Base-by-base conservation (phyloP, 352 stramenopile species). In the Stramenopiles sp. region DNA sequence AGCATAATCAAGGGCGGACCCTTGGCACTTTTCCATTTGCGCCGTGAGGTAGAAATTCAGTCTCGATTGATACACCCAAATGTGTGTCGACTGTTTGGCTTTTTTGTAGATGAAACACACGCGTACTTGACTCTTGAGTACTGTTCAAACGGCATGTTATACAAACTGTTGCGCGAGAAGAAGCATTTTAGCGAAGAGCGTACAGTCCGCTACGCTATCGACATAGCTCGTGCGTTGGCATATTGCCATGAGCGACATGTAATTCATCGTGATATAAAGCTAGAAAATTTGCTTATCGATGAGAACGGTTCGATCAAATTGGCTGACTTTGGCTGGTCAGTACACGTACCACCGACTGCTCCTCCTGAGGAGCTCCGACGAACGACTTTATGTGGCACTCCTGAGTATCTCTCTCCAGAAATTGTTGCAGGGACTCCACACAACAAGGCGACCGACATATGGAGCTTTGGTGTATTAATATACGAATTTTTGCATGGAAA, bases 121-220 rank as follows among this genome's bases (percentile, higher is more conserved):
- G 97, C 99, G 81, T 99, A 99, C 86, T 87, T 99, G 0, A 99
- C 99, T 86, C 93, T 99, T 8, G 97, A 99, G 87, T 99, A 97
- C 85, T 94, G 93, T 76, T 93, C 95, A 0, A 91, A 96, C 80
- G 97, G 97, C 30, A 95, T 99, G 84, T 87, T 99, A 32, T 99
- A 99, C 91, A 98, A 99, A 86, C 91, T 95, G 71, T 89, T 99
- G n/a, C 71, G 31, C 71, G 71, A 33, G 14, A 78, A 33, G 14
- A 78, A 78, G 71, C 8, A 14, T 78, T 99, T 99, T 83, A 91
- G 86, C 0, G 96, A 99, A 86, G 87, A 88, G 80, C 88, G 91
- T 75, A 91, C 94, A 29, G 95, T 95, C 14, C 83, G 90, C 81
- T 99, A 99, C 87, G 95, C 99, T 22, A 87, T 92, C 29, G 92